Evolutionary conservation across 805 yeast genomes (phyloP), one percentile per base, ranked within the genome.

Genomic region (Candida sonorensis): DNA sequence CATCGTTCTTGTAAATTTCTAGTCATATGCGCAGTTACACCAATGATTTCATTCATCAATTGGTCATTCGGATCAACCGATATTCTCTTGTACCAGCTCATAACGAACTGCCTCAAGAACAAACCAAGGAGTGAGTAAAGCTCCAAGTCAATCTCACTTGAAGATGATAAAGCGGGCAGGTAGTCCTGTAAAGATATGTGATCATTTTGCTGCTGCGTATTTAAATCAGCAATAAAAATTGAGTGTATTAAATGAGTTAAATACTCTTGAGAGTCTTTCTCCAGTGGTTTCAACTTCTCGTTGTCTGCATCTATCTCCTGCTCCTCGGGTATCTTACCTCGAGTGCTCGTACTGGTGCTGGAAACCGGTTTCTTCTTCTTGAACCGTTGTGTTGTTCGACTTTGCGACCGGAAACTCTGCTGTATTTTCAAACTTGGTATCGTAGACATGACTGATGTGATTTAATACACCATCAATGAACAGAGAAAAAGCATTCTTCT

Each of bases 121-220:
- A 73, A 50, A 0, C 74, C 72, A 4, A 70, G 37, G 4, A 75
- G 40, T 1, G 70, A 62, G 40, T 70, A 68, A 10, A 73, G 46
- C 41, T 70, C 66, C 2, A 55, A 33, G 41, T 72, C 75, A 4
- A 73, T 59, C 2, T 40, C 46, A 1, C 55, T 39, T 0, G 66
- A 60, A 1, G 64, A 53, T 1, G 70, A 62, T 26, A 68, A 44
- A 1, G 59, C 51, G 0, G 72, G 71, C 3, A 68, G 46, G 8
- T 38, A 38, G 2, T 47, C 51, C 11, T 44, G 49, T 8, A 27
- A 25, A 9, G 12, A 3, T 12, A 22, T 10, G 1, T 21, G 7
- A 10, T 31, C 17, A 16, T 22, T 22, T 11, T 14, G 13, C 10
- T 16, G 26, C 11, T 23, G 17, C 12, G n/a, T 16, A 17, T 37